Evolutionary conservation across 2,329 filamentous ascomycete species (phyloP), one percentile per base, ranked within the genome.

Genomic region (Penicillium paneum): DNA sequence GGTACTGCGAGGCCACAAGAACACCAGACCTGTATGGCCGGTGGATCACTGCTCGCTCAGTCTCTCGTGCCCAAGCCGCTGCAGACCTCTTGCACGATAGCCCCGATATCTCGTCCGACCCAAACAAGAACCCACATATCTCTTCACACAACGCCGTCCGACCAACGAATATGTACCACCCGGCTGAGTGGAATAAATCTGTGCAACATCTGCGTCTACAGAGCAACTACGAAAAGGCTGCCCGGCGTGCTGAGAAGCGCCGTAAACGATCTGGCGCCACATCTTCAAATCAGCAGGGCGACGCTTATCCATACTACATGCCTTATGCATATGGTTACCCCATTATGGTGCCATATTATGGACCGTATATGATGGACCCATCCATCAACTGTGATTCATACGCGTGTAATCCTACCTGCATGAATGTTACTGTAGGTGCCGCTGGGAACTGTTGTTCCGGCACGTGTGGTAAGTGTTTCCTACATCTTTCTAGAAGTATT

Each of bases 1-100:
- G 69, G 69, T 71, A 92, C 70, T 95, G 90, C 72, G 90, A 94
- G 71, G 81, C 85, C 5, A 80, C 86, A 49, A 83, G 87, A 32
- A 76, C 83, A 40, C 74, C 80, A 2, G 78, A 85, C 63, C 76
- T 83, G 2, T 79, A 76, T 11, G 68, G 74, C 1, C 60, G 81
- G 2, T 55, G 66, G 21, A 64, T 66, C 57, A 61, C 73, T 66
- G 78, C 52, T 58, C 71, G 47, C 73, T 83, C 52, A 56, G 65
- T 44, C 79, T 82, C 68, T 67, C 84, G 71, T 51, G 81, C 82
- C 0, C 80, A 80, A 12, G 65, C 67, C 0, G 78, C 80, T 1
- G 71, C 81, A 10, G 84, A 80, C 57, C 73, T 64, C 39, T 68
- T 77, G 1, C 72, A 78, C 51, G 70, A 76, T 29, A 63, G 69